Percentiles rank a stretch among this genome's conserved stretches.
These are phyloP conservation scores for Diaporthe aspalathi DNA, from an alignment of 2,329 filamentous ascomycete genomes.

Conservation along the genomic window DNA sequence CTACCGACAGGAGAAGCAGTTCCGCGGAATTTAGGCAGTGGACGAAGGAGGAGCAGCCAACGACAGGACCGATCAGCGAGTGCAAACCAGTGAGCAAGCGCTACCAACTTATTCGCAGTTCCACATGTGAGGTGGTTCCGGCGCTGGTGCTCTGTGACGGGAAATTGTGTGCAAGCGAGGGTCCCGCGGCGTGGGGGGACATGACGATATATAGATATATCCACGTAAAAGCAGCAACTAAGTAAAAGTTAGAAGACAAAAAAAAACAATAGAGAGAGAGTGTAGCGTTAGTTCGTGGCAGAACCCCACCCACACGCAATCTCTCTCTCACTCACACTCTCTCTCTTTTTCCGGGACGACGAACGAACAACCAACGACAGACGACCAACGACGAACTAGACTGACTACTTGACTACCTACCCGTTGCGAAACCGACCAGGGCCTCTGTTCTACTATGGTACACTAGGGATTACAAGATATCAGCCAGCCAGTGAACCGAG, in stretches of 20 bases:
- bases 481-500: not conserved
- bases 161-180: not conserved
- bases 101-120: too few relatives aligned
- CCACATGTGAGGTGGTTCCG: too few relatives aligned
- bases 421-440: slow-evolving; percentile 14
- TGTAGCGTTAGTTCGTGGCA: slow-evolving; percentile 18
- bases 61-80: too few relatives aligned
- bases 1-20: too few relatives aligned
- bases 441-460: not conserved
- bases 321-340: slow-evolving; percentile 4
- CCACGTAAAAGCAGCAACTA: not conserved
- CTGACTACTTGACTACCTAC: too few relatives aligned
- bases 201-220: slow-evolving; percentile 5
- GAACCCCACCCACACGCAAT: slow-evolving; percentile 22
- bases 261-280: not conserved
- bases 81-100: too few relatives aligned
- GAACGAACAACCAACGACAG: too few relatives aligned
- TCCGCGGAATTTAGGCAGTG: too few relatives aligned
- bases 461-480: too few relatives aligned
- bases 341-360: not conserved
- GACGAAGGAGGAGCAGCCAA: too few relatives aligned
- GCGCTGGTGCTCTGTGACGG: not conserved
- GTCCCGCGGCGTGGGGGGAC: slow-evolving; percentile 24
- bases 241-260: not conserved
- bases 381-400: too few relatives aligned